Conservation (phyloP, 805 yeast species). For the Blastobotrys terrestris region DNA sequence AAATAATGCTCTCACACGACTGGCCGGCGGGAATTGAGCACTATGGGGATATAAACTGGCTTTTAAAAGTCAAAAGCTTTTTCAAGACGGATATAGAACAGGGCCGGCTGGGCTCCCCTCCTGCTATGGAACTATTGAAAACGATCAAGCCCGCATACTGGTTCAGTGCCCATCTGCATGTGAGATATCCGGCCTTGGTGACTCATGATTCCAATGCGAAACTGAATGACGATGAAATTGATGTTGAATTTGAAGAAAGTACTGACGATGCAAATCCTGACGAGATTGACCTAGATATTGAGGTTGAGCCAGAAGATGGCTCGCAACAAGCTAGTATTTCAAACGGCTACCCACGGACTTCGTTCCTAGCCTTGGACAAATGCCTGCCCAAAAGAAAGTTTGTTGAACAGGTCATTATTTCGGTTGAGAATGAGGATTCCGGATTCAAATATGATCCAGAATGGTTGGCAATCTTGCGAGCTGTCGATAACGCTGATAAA, state of each 20-base stretch:
- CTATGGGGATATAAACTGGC: slow-evolving; percentile 48
- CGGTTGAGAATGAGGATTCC: slow-evolving; percentile 4
- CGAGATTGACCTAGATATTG: slow-evolving; percentile 18
- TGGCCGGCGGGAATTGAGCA: slow-evolving; percentile 84
- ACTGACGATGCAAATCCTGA: slow-evolving; percentile 24
- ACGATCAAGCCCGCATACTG: slow-evolving; percentile 60
- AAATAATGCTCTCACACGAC: slow-evolving; percentile 75
- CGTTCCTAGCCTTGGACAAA: slow-evolving; percentile 78
- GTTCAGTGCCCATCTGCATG: slow-evolving; percentile 90
- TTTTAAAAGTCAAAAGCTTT: slow-evolving; percentile 58
- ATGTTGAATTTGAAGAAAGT: slow-evolving; percentile 24
- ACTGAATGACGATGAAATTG: slow-evolving; percentile 27
- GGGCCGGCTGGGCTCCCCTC: slow-evolving; percentile 66
- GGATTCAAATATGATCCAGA: slow-evolving; percentile 30
- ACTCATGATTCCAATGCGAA: slow-evolving; percentile 28
- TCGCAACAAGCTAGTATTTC: too few relatives aligned
- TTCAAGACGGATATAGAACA: slow-evolving; percentile 57
- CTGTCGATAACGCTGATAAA: slow-evolving; percentile 7
- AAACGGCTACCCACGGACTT: slow-evolving; percentile 21
- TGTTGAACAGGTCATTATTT: slow-evolving; percentile 45
- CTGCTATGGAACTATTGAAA: slow-evolving; percentile 49
- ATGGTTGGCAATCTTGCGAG: slow-evolving; percentile 32
- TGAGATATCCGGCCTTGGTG: slow-evolving; percentile 54
- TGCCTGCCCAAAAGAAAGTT: slow-evolving; percentile 62
- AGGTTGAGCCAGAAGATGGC: slow-evolving; percentile 8